Evolutionary conservation across 2,329 filamentous ascomycete genomes (phyloP), one percentile per base, ranked within the genome.

Genomic region (Colletotrichum musae): DNA sequence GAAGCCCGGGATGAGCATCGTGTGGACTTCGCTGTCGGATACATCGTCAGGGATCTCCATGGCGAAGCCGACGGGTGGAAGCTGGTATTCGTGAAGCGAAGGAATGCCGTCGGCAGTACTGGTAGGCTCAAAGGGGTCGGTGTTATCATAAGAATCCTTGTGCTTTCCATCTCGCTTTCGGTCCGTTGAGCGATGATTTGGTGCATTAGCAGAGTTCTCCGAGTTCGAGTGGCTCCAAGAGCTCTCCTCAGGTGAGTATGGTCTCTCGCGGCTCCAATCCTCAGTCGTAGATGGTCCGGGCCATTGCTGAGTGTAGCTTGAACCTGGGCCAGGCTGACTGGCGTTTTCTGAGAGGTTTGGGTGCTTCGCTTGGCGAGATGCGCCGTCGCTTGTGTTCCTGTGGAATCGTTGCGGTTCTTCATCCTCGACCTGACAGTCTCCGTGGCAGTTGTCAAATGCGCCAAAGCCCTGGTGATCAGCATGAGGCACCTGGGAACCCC

Each of bases 41-140:
- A 70, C 57, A 9, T 70, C 63, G 32, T 70, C 67, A 18, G 67
- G 67, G 26, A 70, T 61, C 24, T 70, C 67, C 67, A 67, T 70
- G 18, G 32, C 67, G 57, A 60, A 67, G 5, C 67, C 67, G 21
- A 41, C 16, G 16, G 18, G 45, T 24, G 62, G 67, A 54, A 61
- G 51, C 9, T 32, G 51, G 12, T 36, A 43, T 21, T 67, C 63
- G 24, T 47, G 41, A 39, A 58, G 28, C 13, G 50, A 47, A 26
- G 50, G 47, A 16, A 45, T 21, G 16, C 41, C 10, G 24, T 52
- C 4, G 10, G 13, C 51, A 26, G 26, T 61, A 24, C 50, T 26
- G 43, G n/a, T 52, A 26, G 56, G 47, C 6, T 70, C 57, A 21
- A 66, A 18, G 10, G n/a, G 16, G 13, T 7, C 10, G 32, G 32